These are phyloP conservation scores for Cyberlindnera subsufficiens DNA, from an alignment of 805 yeast genomes.

Conservation along the genomic window DNA sequence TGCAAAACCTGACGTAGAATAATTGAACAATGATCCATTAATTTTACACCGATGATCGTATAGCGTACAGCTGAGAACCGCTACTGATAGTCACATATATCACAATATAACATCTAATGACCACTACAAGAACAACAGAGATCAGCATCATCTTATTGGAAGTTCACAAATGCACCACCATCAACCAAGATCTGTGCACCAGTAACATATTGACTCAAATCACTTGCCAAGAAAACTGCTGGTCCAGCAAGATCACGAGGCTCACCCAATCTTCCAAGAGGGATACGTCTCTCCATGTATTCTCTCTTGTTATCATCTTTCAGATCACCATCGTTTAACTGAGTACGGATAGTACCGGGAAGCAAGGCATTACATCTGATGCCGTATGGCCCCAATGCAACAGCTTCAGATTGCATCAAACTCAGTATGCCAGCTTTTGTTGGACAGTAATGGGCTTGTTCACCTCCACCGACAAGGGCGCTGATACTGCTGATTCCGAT, in stretches of 20 bases:
- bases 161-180: conserved; percentile 41
- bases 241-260: conserved; percentile 37
- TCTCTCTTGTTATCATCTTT: conserved; percentile 28
- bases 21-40: no score
- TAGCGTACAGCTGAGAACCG: no score
- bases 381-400: conserved; percentile 37
- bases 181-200: conserved; percentile 40
- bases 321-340: conserved; percentile 38
- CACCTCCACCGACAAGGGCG: conserved; percentile 41
- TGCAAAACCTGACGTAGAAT: no score
- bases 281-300: conserved; percentile 36
- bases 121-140: no score
- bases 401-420: conserved; percentile 38
- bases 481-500: conserved; percentile 38
- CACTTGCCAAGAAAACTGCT: conserved; percentile 35
- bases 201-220: conserved; percentile 30
- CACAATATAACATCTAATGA: no score
- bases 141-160: conserved; percentile 27
- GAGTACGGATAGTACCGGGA: conserved; percentile 40
- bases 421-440: conserved; percentile 42
- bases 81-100: no score
- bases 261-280: conserved; percentile 33
- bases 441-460: conserved; percentile 41
- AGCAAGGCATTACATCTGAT: conserved; percentile 40
- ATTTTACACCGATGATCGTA: no score